Base-by-base conservation (phyloP, 345 rosid genomes). In the Reutealis trisperma region DNA sequence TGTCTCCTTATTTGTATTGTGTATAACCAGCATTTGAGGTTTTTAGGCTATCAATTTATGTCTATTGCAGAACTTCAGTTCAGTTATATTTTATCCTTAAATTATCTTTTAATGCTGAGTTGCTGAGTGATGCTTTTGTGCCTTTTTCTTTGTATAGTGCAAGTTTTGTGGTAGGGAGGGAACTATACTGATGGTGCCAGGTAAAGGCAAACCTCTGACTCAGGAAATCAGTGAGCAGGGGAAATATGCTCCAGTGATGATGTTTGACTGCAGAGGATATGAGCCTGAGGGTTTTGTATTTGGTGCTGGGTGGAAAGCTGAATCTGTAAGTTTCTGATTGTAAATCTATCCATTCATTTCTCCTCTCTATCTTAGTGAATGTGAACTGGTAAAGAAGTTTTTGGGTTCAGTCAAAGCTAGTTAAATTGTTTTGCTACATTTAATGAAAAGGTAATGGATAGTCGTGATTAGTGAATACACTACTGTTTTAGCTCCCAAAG, bases 91-190 rank as follows among this genome's bases (percentile, higher is more conserved):
- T 52, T 42, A 45, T 19, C 13, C 1, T 16, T 62, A 70, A 18
- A 65, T 76, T 32, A 6, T 64, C 27, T 71, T 65, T 70, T 62
- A 16, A 44, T 55, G 32, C 21, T 76, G 54, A 52, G 42, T 47
- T 8, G 14, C 5, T 15, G 51, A 9, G 14, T 82, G 58, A 60
- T 74, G 69, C 19, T 22, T 16, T 21, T 62, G 30, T 70, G 72
- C 49, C 76, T 72, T 79, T 52, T 47, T 63, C 55, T 72, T 45
- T 63, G 52, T 63, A 37, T 67, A 94, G 98, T 93, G 98, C 87
- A 94, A 94, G 84, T 89, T 91, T 75, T 94, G 98, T 69, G 78
- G 54, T 75, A 91, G 97, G 86, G 97, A 89, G 6, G 98, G 97
- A 77, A 93, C 87, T 71, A 80, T 94, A 65, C 85, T 90, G 6